Percentiles rank a stretch among this genome's conserved stretches.
Evolutionary conservation across 192 early-diverging fungal genomes (phyloP).

Genomic region (Cetraspora pellucida): DNA sequence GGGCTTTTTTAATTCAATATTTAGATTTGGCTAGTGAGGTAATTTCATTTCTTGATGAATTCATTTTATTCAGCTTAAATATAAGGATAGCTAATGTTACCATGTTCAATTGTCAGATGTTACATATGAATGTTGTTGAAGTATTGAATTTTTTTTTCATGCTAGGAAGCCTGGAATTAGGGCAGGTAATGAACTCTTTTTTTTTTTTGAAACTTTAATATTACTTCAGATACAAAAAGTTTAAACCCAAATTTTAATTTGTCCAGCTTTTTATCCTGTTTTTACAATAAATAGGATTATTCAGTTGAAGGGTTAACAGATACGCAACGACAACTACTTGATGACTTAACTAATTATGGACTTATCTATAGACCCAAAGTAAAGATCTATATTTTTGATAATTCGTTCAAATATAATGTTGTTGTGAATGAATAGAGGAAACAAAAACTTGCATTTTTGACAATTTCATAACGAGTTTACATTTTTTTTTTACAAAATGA

Average conservation of each 20-base stretch:
- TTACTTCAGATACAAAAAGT: neutral
- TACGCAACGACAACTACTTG: conserved; percentile 82
- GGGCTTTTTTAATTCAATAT: conserved; percentile 95
- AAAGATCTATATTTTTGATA: conserved; percentile 1
- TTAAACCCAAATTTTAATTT: neutral
- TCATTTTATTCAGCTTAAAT: neutral
- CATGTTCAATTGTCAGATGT: conserved; percentile 34
- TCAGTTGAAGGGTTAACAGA: conserved; percentile 80
- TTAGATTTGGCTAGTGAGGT: conserved; percentile 76
- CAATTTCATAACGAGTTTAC: no score
- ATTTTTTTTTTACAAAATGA: no score
- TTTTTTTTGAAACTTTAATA: neutral
- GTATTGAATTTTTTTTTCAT: conserved; percentile 94
- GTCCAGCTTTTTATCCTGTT: neutral
- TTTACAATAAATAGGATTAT: conserved; percentile 63
- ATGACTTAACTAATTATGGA: conserved; percentile 87
- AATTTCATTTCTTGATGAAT: neutral
- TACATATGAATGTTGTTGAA: conserved; percentile 90
- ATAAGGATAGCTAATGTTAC: neutral
- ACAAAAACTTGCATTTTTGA: no score
- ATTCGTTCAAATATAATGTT: no score
- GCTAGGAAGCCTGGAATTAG: conserved; percentile 87
- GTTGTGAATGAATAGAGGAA: no score
- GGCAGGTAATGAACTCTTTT: conserved; percentile 53
- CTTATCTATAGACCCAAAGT: conserved; percentile 87